Evolutionary conservation across 1,139 yeast species (phyloP), one percentile per base, ranked within the genome.

Genomic region (Candida sp.): DNA sequence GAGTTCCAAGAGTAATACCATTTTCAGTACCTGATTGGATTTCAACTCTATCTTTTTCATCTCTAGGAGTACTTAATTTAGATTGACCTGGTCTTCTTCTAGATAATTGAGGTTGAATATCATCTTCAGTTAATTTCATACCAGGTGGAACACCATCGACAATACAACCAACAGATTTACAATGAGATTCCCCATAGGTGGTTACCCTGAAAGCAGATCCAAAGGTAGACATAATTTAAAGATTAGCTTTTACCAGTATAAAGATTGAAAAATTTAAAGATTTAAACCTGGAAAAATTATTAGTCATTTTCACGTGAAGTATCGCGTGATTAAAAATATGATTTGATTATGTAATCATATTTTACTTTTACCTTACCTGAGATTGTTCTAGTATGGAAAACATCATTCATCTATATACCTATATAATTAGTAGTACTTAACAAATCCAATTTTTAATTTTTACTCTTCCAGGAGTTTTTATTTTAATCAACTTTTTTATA

Each of bases 141-240:
- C 97, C 97, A 29, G 99, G 98, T 39, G 99, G 99, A 40, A 91
- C 95, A 43, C 99, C 99, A 57, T 93, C 99, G 38, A 93, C 97
- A 49, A 93, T 93, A 70, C 99, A 93, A 27, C 99, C 99, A 36
- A 93, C 99, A n/a, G 97, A 88, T 60, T 82, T 86, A 72, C 99
- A 93, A 73, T 93, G 99, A 21, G 97, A 90, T 65, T 93, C 99
- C 51, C 99, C 99, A 73, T 89, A 93, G 25, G 98, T 93, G 51
- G 98, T 90, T 49, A 93, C 98, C 53, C 67, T 68, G 57, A 73
- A 74, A 47, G 71, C 53, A 36, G 64, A 66, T 43, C 79, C 79
- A 52, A 71, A 74, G 21, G 72, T 53, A 36, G 79, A 74, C 79
- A 74, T 73, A 23, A 5, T n/a, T 15, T 15, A 15, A 15, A 12